Evolutionary conservation across 495 filamentous ascomycete genomes (phyloP).

Genomic region (Hapsidospora chrysogenum): DNA sequence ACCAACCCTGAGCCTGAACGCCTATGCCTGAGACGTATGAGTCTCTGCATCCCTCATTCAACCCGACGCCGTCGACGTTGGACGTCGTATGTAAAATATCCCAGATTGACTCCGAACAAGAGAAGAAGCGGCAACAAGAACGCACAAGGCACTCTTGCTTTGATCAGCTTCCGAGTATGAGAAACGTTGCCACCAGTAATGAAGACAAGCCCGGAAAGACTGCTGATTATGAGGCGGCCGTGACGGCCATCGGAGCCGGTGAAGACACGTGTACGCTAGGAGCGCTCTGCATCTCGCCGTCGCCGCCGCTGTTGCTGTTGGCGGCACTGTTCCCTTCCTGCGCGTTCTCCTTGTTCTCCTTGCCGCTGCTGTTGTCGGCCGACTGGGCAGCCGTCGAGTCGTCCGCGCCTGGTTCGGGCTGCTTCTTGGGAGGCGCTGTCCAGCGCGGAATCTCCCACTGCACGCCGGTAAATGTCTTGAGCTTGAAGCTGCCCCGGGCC

Average conservation of each 20-base stretch:
- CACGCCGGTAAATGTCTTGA: constrained; percentile 89
- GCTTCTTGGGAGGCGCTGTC: constrained; percentile 49
- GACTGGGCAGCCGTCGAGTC: constrained; percentile 20
- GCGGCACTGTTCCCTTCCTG: constrained; percentile 14
- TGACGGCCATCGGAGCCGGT: constrained; percentile 21
- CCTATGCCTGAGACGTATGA: no score
- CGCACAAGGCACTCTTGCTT: no score
- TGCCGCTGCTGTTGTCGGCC: constrained; percentile 56
- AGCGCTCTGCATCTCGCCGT: constrained; percentile 25
- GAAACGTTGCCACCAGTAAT: no score
- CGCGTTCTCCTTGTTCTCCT: constrained; percentile 59
- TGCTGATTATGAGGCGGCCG: constrained; percentile 10
- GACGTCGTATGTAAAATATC: no score
- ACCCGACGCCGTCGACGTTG: no score
- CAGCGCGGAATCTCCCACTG: constrained; percentile 73
- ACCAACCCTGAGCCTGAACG: no score
- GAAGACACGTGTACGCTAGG: constrained; percentile 21
- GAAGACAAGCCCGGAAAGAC: background rate
- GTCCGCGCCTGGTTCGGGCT: constrained; percentile 15
- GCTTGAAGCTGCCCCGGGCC: constrained; percentile 59
- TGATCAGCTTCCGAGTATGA: no score
- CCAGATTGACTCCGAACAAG: no score
- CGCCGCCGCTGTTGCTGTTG: constrained; percentile 44
- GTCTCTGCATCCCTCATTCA: no score
- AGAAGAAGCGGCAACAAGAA: no score